phyloP scores from a whole-genome alignment of 257 asterid genomes.

The Leptodermis oblonga region DNA sequence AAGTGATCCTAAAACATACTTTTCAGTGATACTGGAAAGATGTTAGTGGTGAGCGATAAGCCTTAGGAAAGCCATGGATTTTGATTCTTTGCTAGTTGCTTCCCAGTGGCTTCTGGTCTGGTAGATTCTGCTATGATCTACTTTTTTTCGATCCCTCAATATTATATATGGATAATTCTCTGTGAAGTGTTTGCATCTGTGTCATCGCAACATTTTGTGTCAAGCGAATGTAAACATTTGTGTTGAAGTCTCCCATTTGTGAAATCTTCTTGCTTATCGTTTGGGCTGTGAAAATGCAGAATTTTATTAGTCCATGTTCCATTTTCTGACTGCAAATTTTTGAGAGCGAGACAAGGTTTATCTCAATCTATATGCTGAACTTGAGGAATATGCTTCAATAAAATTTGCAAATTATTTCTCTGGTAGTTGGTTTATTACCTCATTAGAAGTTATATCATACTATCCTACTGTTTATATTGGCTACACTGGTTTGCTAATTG shows the following conservation, averaged over 20 bases:
- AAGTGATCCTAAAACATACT: neutral
- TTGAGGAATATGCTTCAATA: neutral
- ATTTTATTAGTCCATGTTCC: neutral
- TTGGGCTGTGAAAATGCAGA: neutral
- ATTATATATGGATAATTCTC: neutral
- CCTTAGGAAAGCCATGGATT: neutral
- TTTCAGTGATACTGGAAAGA: neutral
- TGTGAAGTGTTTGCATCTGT: neutral
- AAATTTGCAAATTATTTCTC: neutral
- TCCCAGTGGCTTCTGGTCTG: neutral
- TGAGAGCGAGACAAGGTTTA: neutral
- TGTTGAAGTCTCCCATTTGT: neutral
- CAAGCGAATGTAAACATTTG: neutral
- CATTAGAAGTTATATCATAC: neutral
- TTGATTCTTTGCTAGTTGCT: neutral
- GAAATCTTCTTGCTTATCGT: neutral
- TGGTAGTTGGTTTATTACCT: neutral
- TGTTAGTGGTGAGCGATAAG: neutral
- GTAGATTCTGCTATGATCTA: neutral
- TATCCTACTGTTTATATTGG: neutral
- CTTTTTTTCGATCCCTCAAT: neutral
- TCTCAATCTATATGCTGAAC: neutral
- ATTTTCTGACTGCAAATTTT: neutral
- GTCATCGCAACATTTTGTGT: neutral
- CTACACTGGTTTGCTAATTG: neutral